Evolutionary conservation across 1,139 yeast species (phyloP).

Genomic region (Magnusiomyces sp.): DNA sequence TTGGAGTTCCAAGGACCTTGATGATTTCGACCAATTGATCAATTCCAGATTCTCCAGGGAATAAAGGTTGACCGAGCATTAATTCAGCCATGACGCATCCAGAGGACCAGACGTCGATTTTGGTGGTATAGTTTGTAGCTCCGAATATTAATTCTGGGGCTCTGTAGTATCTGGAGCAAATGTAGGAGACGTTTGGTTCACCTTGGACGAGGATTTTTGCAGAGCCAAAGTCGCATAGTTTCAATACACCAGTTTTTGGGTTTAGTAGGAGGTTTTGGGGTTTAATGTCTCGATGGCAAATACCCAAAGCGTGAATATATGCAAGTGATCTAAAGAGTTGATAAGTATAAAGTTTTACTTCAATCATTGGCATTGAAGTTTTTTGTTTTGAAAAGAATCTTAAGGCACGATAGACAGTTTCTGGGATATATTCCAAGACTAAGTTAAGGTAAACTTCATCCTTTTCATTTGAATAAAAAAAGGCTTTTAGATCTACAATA

Average conservation of each 20-base stretch:
- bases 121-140: slow-evolving; percentile 89
- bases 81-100: slow-evolving; percentile 98
- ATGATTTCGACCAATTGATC: slow-evolving; percentile 96
- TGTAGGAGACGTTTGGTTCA: slow-evolving; percentile 93
- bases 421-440: slow-evolving; percentile 88
- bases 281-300: slow-evolving; percentile 95
- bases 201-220: slow-evolving; percentile 84
- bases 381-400: slow-evolving; percentile 73
- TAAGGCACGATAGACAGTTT: slow-evolving; percentile 83
- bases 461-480: slow-evolving; percentile 68
- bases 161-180: slow-evolving; percentile 91
- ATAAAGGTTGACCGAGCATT: slow-evolving; percentile 88
- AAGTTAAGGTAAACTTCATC: slow-evolving; percentile 80
- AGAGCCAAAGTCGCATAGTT: slow-evolving; percentile 97
- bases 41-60: slow-evolving; percentile 96
- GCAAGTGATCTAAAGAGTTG: slow-evolving; percentile 88
- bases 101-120: slow-evolving; percentile 95
- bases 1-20: slow-evolving; percentile 91
- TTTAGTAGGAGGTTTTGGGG: slow-evolving; percentile 91
- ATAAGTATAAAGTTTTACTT: slow-evolving; percentile 82
- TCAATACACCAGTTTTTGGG: slow-evolving; percentile 73
- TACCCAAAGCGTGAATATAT: slow-evolving; percentile 82
- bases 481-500: slow-evolving; percentile 81
- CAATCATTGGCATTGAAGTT: slow-evolving; percentile 76
- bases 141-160: slow-evolving; percentile 93